Conservation (phyloP, 345 rosid genomes). For the Corchorus capsularis region DNA sequence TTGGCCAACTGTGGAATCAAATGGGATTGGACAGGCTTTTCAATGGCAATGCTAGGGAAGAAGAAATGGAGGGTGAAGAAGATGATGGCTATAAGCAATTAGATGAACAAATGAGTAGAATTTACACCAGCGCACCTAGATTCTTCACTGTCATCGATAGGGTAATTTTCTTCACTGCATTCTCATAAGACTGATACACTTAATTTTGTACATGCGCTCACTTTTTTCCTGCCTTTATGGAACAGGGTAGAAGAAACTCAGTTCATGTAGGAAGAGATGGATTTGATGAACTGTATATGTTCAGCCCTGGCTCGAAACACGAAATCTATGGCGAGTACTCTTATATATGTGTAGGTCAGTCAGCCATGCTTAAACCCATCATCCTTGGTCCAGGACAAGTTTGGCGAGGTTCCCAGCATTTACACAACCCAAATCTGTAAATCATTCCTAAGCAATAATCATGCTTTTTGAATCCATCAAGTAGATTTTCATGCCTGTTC, state of each 20-base stretch:
- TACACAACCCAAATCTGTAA: slow-evolving; percentile 75
- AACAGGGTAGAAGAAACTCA: slow-evolving; percentile 88
- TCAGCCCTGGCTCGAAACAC: slow-evolving; percentile 79
- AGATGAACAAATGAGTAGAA: slow-evolving; percentile 67
- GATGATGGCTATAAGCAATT: slow-evolving; percentile 62
- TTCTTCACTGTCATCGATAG: slow-evolving; percentile 72
- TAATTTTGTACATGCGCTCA: no score
- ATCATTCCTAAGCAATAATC: neutral
- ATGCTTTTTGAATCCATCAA: neutral
- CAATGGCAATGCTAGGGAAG: slow-evolving; percentile 15
- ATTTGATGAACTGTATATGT: slow-evolving; percentile 70
- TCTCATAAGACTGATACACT: neutral
- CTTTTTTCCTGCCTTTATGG: slow-evolving; percentile 4
- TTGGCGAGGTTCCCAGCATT: slow-evolving; percentile 70
- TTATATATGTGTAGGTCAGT: slow-evolving; percentile 65
- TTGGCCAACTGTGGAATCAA: slow-evolving; percentile 28
- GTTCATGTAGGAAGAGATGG: slow-evolving; percentile 67
- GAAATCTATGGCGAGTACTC: slow-evolving; percentile 72
- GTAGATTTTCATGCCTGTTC: neutral
- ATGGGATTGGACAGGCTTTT: slow-evolving; percentile 20
- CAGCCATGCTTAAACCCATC: slow-evolving; percentile 65
- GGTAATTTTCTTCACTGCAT: slow-evolving; percentile 9
- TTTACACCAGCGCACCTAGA: slow-evolving; percentile 75
- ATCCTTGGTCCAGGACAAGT: slow-evolving; percentile 56
- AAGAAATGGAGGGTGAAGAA: slow-evolving; percentile 56